Evolutionary conservation across 2,329 filamentous ascomycete genomes (phyloP).

Genomic region (Cladophialophora bantiana): DNA sequence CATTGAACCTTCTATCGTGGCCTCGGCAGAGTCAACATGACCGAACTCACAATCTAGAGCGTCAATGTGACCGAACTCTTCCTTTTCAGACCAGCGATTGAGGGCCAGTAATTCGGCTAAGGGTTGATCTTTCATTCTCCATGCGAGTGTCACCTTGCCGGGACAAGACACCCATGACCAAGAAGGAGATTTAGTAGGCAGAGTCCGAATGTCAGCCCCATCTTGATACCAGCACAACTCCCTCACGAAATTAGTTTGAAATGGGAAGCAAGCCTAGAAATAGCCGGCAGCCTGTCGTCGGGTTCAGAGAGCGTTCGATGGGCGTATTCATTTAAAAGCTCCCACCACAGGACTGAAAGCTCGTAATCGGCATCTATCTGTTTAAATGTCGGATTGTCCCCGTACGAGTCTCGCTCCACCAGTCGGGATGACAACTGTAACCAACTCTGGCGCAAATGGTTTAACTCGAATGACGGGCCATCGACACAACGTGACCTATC

Average conservation of each 20-base stretch:
- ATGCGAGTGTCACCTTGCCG: neutral
- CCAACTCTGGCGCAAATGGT: neutral
- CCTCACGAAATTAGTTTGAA: neutral
- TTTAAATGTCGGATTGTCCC: too few relatives aligned
- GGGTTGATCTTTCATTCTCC: neutral
- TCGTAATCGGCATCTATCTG: neutral
- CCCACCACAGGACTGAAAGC: neutral
- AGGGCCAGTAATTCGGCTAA: neutral
- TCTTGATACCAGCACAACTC: neutral
- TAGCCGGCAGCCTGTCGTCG: neutral
- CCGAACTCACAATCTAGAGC: neutral
- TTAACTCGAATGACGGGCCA: neutral
- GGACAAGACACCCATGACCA: slow-evolving; percentile 6
- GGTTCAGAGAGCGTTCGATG: neutral
- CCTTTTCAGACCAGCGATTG: neutral
- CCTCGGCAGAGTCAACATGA: neutral
- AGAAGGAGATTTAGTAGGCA: neutral
- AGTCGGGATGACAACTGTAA: neutral
- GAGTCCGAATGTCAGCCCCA: neutral
- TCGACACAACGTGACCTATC: too few relatives aligned
- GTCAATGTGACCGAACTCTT: neutral
- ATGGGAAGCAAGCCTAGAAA: neutral
- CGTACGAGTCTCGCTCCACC: too few relatives aligned
- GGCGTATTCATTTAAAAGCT: neutral
- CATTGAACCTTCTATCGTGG: neutral